Conservation (phyloP, 1,284 basidiomycete genomes). For the Mixia osmundae region DNA sequence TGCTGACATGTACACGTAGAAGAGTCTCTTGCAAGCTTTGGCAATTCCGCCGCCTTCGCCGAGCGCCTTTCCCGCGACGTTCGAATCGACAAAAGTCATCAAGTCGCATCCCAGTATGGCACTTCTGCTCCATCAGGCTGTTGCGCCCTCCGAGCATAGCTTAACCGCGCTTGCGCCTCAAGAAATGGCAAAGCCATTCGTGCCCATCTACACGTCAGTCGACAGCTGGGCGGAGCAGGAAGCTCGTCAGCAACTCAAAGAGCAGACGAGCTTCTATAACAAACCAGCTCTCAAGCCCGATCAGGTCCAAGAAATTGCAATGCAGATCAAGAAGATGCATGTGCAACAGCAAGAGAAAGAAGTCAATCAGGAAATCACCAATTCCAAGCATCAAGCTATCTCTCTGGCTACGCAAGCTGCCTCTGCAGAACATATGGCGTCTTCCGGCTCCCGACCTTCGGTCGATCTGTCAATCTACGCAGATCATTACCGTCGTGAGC, state of each 20-base stretch:
- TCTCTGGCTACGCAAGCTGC: conserved; percentile 10
- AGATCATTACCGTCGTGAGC: conserved; percentile 11
- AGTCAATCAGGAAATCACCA: conserved; percentile 10
- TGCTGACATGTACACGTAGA: background rate
- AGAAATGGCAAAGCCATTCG: conserved; percentile 1
- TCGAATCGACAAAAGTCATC: background rate
- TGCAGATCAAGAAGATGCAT: conserved; percentile 11
- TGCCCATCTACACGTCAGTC: conserved; percentile 10
- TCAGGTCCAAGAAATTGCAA: conserved; percentile 8
- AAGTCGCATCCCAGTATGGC: conserved; percentile 11
- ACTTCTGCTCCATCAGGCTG: conserved; percentile 12
- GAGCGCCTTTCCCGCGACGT: conserved; percentile 2
- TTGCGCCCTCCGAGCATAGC: conserved; percentile 12
- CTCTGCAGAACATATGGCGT: background rate
- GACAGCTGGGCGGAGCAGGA: conserved; percentile 11
- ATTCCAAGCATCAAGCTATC: conserved; percentile 9
- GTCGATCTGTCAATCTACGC: conserved; percentile 11
- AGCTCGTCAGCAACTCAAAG: conserved; percentile 8
- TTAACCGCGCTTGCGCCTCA: conserved; percentile 6
- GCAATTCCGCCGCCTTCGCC: conserved; percentile 14
- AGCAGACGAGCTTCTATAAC: background rate
- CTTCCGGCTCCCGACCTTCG: background rate
- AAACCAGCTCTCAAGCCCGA: background rate
- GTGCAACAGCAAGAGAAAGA: conserved; percentile 10
- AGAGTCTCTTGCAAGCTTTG: conserved; percentile 11